Evolutionary conservation across 495 filamentous ascomycete species (phyloP).

Genomic region (Trichoderma gamsii): DNA sequence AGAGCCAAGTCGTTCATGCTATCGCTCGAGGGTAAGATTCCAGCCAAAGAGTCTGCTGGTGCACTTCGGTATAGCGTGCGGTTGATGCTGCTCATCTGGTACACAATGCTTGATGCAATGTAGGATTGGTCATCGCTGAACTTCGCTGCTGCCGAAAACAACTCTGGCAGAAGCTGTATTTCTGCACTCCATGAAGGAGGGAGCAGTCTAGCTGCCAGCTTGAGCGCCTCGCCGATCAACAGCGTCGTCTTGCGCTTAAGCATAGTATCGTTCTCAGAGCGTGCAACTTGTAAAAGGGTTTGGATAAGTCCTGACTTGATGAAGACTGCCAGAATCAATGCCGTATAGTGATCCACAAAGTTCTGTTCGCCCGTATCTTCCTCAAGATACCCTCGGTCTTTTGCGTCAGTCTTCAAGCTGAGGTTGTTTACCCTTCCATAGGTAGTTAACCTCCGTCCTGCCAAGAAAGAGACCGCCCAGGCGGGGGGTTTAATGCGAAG

Average conservation of each 20-base stretch:
- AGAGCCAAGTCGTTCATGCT: slow-evolving; percentile 36
- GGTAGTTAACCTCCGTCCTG: slow-evolving; percentile 84
- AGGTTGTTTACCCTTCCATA: slow-evolving; percentile 89
- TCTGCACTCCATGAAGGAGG: slow-evolving; percentile 71
- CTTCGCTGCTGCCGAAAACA: slow-evolving; percentile 68
- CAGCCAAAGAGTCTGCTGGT: slow-evolving; percentile 34
- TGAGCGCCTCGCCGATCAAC: slow-evolving; percentile 82
- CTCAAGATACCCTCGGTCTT: slow-evolving; percentile 50
- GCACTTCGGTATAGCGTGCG: slow-evolving; percentile 81
- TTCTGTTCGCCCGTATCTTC: slow-evolving; percentile 66
- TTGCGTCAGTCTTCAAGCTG: slow-evolving; percentile 43
- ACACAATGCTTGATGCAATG: slow-evolving; percentile 77
- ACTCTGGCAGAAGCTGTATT: slow-evolving; percentile 75
- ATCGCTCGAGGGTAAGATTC: slow-evolving; percentile 31
- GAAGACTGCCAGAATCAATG: slow-evolving; percentile 79
- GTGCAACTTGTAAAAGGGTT: slow-evolving; percentile 63
- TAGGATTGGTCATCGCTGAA: slow-evolving; percentile 68
- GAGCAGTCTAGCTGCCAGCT: slow-evolving; percentile 77
- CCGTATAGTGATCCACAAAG: slow-evolving; percentile 87
- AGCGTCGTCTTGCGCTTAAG: slow-evolving; percentile 85
- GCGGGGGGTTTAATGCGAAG: slow-evolving; percentile 91
- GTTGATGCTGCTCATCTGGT: slow-evolving; percentile 96
- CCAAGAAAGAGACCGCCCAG: slow-evolving; percentile 93
- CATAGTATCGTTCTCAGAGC: slow-evolving; percentile 66
- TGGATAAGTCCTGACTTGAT: slow-evolving; percentile 75